These are phyloP conservation scores for Colletotrichum spaethianum DNA, from an alignment of 2,329 filamentous ascomycete species.

Conservation along the genomic window DNA sequence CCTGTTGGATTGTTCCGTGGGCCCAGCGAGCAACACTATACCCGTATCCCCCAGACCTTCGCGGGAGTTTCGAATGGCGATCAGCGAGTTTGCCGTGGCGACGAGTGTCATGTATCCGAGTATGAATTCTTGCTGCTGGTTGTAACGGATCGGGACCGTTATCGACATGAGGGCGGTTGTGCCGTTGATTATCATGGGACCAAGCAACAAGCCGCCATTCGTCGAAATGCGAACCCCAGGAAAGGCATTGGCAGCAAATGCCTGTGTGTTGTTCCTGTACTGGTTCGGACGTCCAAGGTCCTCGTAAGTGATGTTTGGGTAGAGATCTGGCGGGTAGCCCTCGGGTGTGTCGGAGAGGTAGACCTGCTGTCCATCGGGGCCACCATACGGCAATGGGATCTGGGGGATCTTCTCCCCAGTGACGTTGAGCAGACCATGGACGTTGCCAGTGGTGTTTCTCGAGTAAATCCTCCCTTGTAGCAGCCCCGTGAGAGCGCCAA, in stretches of 20 bases:
- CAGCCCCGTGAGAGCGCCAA: conserved; percentile 69
- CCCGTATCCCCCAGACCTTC: conserved; percentile 82
- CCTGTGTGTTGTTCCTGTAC: conserved; percentile 56
- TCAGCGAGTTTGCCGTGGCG: conserved; percentile 76
- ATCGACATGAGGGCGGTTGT: conserved; percentile 84
- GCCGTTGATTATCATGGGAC: conserved; percentile 80
- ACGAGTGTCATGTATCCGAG: conserved; percentile 89
- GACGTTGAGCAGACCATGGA: conserved; percentile 73
- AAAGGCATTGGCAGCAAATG: conserved; percentile 64
- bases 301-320: conserved; percentile 82
- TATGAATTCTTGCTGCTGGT: conserved; percentile 71
- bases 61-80: conserved; percentile 72
- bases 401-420: conserved; percentile 66
- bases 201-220: conserved; percentile 77
- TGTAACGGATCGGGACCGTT: conserved; percentile 83
- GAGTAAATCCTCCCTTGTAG: conserved; percentile 83
- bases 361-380: conserved; percentile 70
- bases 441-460: conserved; percentile 72
- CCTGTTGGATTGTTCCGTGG: conserved; percentile 75
- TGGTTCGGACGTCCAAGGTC: conserved; percentile 59
- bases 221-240: conserved; percentile 64
- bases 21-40: conserved; percentile 78
- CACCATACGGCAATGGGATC: conserved; percentile 74
- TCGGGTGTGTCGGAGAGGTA: conserved; percentile 72
- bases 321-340: conserved; percentile 82